Base-by-base conservation (phyloP, 768 basidiomycete species). In the Amanita exitialis region DNA sequence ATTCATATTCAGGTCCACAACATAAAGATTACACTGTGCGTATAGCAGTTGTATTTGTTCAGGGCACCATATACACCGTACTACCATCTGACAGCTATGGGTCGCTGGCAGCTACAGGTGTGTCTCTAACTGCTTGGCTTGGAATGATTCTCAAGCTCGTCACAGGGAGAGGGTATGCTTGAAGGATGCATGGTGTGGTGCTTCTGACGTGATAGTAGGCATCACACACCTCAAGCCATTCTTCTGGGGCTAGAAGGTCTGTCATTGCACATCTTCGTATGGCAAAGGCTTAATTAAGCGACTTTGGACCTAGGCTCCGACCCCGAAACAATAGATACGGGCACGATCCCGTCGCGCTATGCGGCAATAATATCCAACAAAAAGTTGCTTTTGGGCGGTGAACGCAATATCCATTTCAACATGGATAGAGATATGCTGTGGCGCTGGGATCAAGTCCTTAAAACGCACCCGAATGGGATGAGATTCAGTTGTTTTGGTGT, bases 341-440 rank as follows among this genome's bases (percentile, higher is more conserved):
- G 85, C 5, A 89, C 86, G 5, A 89, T 91, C 39, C 77, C 84
- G 8, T 76, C 82, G 3, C 81, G 90, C 16, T 91, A 92, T 62
- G 69, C 73, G 6, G 69, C 76, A 5, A 90, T 96, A 50, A 61
- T 85, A 16, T 60, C 70, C 27, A 80, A 77, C 58, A 85, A 86
- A 62, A 68, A 66, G 4, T 76, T 95, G 13, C 64, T 80, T 42
- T 76, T 97, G 4, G 83, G 76, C 12, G 91, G 90, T 6, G 70
- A 73, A 44, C 85, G 86, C 52, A 69, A 73, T n/a, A 88, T 98
- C 54, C 66, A 76, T 44, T 97, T 89, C 59, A 86, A 93, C 63
- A 86, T 90, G 77, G 82, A 91, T 54, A 74, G 79, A 23, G 95
- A 98, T 62, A 90, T 98, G 90, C 69, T 92, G 20, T 95, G 91